Percentiles rank a stretch among this genome's conserved stretches.
Evolutionary conservation across 768 basidiomycete genomes (phyloP).

Genomic region (Pisolithus orientalis): DNA sequence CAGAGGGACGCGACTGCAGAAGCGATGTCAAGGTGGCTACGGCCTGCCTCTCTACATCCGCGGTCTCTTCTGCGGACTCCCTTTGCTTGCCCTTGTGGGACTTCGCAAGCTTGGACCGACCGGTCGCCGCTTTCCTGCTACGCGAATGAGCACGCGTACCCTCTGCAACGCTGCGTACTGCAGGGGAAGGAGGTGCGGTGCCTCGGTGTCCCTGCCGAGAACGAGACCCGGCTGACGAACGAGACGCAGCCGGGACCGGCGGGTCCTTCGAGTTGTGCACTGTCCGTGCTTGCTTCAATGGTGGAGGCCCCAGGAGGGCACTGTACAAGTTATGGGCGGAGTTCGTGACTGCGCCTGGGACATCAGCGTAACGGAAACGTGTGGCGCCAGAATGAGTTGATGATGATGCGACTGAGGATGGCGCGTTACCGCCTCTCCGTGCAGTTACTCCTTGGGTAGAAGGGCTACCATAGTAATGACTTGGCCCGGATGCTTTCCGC

Average conservation of each 20-base stretch:
- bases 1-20: constrained; percentile 57
- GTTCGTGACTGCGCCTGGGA: constrained; percentile 31
- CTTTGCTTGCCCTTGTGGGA: constrained; percentile 47
- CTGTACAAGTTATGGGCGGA: constrained; percentile 59
- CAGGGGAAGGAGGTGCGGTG: background rate
- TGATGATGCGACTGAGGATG: constrained; percentile 27
- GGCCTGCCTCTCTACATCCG: constrained; percentile 73
- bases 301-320: constrained; percentile 72
- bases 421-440: constrained; percentile 41
- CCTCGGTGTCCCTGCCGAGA: constrained; percentile 15
- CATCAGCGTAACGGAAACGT: constrained; percentile 37
- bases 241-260: constrained; percentile 46
- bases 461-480: constrained; percentile 48
- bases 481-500: constrained; percentile 39
- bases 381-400: constrained; percentile 18
- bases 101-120: constrained; percentile 30
- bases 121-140: constrained; percentile 35
- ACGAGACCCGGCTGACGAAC: constrained; percentile 29
- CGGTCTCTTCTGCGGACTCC: constrained; percentile 26
- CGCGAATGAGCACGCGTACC: constrained; percentile 40
- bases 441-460: constrained; percentile 38
- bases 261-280: constrained; percentile 70
- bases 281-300: constrained; percentile 71
- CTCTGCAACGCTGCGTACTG: constrained; percentile 40
- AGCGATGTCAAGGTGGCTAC: constrained; percentile 75